Percentiles rank a stretch among this genome's conserved stretches.
Evolutionary conservation across 192 early-diverging fungal species (phyloP).

Genomic region (Entomortierella lignicola): DNA sequence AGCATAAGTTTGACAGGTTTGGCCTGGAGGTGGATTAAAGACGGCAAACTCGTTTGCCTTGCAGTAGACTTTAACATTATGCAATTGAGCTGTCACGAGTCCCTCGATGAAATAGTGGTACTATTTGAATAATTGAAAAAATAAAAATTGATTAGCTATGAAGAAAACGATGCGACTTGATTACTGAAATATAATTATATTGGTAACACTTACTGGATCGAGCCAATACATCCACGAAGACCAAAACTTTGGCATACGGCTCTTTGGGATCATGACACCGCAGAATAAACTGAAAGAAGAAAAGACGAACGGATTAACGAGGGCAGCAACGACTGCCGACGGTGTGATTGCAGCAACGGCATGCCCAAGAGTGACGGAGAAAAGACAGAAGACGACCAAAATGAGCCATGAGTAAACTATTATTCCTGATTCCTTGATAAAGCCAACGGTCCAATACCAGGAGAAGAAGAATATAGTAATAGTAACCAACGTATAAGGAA

Average conservation of each 20-base stretch:
- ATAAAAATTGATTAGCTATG: not conserved
- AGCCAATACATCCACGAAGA: constrained; percentile 77
- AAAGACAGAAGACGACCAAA: constrained; percentile 69
- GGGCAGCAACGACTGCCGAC: constrained; percentile 64
- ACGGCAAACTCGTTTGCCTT: constrained; percentile 59
- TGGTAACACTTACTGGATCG: constrained; percentile 73
- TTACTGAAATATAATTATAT: constrained; percentile 63
- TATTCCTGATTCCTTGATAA: constrained; percentile 59
- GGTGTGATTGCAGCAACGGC: constrained; percentile 76
- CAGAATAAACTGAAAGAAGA: constrained; percentile 76
- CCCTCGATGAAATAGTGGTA: constrained; percentile 74
- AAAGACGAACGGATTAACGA: constrained; percentile 77
- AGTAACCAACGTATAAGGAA: constrained; percentile 74
- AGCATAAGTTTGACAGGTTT: constrained; percentile 72
- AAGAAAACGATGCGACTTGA: not conserved
- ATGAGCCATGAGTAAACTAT: constrained; percentile 76
- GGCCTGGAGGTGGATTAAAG: constrained; percentile 67
- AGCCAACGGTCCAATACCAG: constrained; percentile 83
- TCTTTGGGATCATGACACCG: constrained; percentile 73
- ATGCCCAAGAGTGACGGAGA: constrained; percentile 76
- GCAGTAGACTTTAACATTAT: constrained; percentile 61
- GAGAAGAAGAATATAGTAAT: constrained; percentile 74
- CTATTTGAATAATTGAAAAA: not conserved
- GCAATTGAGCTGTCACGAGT: constrained; percentile 69
- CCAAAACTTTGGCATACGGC: constrained; percentile 75